These are phyloP conservation scores for Coniosporium apollinis DNA, from an alignment of 495 filamentous ascomycete species.

Conservation along the genomic window DNA sequence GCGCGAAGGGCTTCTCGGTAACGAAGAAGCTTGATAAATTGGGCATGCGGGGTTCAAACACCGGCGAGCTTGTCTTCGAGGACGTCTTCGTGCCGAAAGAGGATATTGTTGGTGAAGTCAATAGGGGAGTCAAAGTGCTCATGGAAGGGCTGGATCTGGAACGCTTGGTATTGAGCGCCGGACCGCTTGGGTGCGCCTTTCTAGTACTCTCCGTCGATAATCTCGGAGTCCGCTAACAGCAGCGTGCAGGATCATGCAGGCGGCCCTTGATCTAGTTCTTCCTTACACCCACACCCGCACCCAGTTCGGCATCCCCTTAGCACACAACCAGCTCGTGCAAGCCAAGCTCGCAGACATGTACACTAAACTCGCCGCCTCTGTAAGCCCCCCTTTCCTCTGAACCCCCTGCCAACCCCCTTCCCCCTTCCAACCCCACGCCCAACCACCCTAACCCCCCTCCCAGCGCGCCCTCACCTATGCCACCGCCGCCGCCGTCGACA, in stretches of 20 bases:
- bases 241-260: constrained; percentile 87
- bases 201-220: neutral
- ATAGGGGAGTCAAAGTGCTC: constrained; percentile 72
- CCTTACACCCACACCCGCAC: constrained; percentile 80
- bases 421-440: constrained; percentile 38
- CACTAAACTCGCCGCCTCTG: constrained; percentile 70
- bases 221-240: too few species aligned
- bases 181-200: constrained; percentile 50
- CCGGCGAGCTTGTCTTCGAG: constrained; percentile 86
- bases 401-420: too few species aligned
- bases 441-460: constrained; percentile 33
- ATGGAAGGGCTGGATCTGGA: constrained; percentile 97
- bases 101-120: constrained; percentile 64
- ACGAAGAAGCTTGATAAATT: constrained; percentile 93
- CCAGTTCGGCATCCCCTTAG: constrained; percentile 79
- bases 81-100: constrained; percentile 75
- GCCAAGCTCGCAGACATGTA: constrained; percentile 96
- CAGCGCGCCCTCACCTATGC: constrained; percentile 43
- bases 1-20: constrained; percentile 61
- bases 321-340: constrained; percentile 85
- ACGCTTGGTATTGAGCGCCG: constrained; percentile 78
- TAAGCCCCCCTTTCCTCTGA: too few species aligned
- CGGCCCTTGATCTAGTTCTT: constrained; percentile 67
- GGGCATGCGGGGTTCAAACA: constrained; percentile 94
- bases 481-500: constrained; percentile 29